Conservation (phyloP, 495 filamentous ascomycete genomes). For the Annulohypoxylon moriforme region DNA sequence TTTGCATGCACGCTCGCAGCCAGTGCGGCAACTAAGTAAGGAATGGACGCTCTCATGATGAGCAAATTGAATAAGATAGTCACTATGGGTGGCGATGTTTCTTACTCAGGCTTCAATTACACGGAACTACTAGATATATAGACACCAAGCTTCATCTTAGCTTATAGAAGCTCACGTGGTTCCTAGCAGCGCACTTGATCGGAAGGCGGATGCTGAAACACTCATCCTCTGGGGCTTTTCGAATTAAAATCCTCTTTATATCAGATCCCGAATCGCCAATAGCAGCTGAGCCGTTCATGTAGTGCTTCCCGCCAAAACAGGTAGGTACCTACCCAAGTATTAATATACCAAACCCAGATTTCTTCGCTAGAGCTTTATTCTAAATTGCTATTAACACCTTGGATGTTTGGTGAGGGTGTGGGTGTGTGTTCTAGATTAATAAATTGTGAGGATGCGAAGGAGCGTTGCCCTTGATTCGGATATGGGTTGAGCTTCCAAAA, state of each 20-base stretch:
- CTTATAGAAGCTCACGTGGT: neutral
- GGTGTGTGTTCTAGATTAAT: neutral
- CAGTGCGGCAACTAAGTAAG: constrained; percentile 32
- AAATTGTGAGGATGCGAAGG: constrained; percentile 17
- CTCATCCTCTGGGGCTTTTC: constrained; percentile 7
- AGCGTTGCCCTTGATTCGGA: constrained; percentile 8
- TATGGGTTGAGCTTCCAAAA: constrained; percentile 12
- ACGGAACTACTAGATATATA: constrained; percentile 21
- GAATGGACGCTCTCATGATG: constrained; percentile 32
- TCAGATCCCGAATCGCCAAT: neutral
- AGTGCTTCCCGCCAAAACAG: constrained; percentile 10
- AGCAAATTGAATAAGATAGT: neutral
- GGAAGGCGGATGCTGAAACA: constrained; percentile 19
- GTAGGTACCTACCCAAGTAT: constrained; percentile 17
- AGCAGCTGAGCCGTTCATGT: constrained; percentile 1
- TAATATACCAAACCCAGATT: neutral
- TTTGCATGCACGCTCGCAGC: constrained; percentile 45
- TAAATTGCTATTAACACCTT: neutral
- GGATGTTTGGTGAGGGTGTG: neutral
- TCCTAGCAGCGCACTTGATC: neutral
- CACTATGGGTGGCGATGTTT: neutral
- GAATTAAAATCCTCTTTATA: constrained; percentile 2
- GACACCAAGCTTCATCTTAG: neutral
- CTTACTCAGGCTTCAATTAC: neutral
- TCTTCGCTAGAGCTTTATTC: neutral